Percentiles rank a stretch among this genome's conserved stretches.
Conservation (phyloP, 352 stramenopile species). For the Globisporangium camurandrum region DNA sequence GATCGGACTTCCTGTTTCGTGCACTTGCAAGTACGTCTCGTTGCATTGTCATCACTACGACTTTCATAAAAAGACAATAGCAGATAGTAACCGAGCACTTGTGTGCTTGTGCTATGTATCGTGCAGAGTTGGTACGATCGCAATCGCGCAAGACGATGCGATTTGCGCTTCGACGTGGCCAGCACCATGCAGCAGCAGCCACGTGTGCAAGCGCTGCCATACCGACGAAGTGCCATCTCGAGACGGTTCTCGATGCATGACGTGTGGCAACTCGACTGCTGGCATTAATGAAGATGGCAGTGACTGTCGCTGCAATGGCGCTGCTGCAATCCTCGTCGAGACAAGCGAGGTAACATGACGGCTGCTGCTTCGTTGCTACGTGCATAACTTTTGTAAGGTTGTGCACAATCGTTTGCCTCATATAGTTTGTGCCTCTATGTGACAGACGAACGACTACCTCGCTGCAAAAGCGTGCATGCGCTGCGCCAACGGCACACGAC, state of each 20-base stretch:
- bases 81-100: too few species aligned
- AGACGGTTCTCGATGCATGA: constrained; percentile 39
- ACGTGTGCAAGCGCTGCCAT: constrained; percentile 34
- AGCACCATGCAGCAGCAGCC: constrained; percentile 42
- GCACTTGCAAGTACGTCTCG: constrained; percentile 33
- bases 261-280: constrained; percentile 58
- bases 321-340: constrained; percentile 44
- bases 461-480: constrained; percentile 50
- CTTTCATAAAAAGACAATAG: background rate
- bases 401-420: too few species aligned
- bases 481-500: constrained; percentile 35
- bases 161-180: constrained; percentile 56
- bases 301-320: constrained; percentile 38
- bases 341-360: constrained; percentile 43
- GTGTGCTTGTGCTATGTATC: too few species aligned
- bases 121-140: constrained; percentile 15
- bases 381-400: too few species aligned
- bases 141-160: constrained; percentile 18
- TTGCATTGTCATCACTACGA: background rate
- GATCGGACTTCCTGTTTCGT: constrained; percentile 22
- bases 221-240: constrained; percentile 26
- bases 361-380: too few species aligned
- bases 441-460: constrained; percentile 43
- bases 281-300: constrained; percentile 23
- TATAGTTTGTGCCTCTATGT: background rate